Percentiles rank a stretch among this genome's conserved stretches.
Evolutionary conservation across 106 monocot species (phyloP).

Genomic region (Chionographis japonica): DNA sequence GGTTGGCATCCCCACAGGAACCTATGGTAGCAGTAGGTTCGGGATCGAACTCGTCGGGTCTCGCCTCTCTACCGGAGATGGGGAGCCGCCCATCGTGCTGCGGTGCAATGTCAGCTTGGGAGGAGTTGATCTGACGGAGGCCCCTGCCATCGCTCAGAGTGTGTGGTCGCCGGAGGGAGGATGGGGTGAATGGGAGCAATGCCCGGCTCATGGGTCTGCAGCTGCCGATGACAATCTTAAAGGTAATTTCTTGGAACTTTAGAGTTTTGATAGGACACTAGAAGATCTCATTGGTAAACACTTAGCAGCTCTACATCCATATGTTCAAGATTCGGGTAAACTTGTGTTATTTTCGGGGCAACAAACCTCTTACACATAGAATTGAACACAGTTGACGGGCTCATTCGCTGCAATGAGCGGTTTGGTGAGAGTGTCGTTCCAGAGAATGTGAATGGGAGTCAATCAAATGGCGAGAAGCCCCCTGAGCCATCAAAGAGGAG

Average conservation of each 20-base stretch:
- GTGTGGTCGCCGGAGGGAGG: conserved; percentile 38
- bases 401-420: conserved; percentile 63
- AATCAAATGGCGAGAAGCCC: conserved; percentile 12
- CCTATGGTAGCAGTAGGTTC: conserved; percentile 31
- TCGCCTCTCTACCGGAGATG: neutral
- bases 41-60: conserved; percentile 48
- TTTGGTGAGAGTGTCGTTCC: conserved; percentile 17
- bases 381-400: conserved; percentile 63
- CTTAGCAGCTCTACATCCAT: no score
- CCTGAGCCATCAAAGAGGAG: conserved; percentile 15
- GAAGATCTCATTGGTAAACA: no score
- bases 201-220: conserved; percentile 31
- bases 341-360: conserved; percentile 5
- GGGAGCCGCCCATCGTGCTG: conserved; percentile 31
- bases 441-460: conserved; percentile 25
- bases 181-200: conserved; percentile 65
- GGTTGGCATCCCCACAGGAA: conserved; percentile 36
- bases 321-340: neutral
- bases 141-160: conserved; percentile 29
- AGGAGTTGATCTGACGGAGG: conserved; percentile 13
- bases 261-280: no score
- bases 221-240: conserved; percentile 12
- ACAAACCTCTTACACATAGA: conserved; percentile 1
- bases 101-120: conserved; percentile 53
- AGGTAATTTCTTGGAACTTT: conserved; percentile 23